These are phyloP conservation scores for Guillardia theta DNA, from an alignment of 78 protist species.

Conservation along the genomic window DNA sequence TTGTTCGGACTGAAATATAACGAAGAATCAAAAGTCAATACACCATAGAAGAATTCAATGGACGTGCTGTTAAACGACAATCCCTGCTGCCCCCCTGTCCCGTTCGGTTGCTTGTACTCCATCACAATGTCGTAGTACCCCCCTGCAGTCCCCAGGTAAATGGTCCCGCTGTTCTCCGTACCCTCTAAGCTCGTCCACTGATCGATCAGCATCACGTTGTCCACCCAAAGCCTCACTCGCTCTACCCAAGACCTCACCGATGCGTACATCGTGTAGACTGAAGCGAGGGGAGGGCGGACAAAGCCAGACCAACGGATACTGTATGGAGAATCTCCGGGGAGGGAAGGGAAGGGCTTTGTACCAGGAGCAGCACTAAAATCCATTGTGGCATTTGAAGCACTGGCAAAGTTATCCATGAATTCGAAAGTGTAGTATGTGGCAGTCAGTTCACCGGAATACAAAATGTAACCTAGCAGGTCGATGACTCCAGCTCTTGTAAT, in stretches of 20 bases:
- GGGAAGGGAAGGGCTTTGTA: background rate
- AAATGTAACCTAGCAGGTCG: background rate
- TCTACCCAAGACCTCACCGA: background rate
- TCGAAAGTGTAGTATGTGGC: no score
- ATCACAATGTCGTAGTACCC: background rate
- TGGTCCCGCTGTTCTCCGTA: background rate
- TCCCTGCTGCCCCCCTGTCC: background rate
- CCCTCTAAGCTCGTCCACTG: background rate
- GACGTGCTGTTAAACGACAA: no score
- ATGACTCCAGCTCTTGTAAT: no score
- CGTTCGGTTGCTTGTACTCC: slow-evolving; percentile 36
- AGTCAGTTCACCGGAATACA: background rate
- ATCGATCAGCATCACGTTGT: background rate
- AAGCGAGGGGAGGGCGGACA: slow-evolving; percentile 1
- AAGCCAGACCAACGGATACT: slow-evolving; percentile 13
- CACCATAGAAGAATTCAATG: no score
- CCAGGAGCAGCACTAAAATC: background rate
- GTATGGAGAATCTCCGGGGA: background rate
- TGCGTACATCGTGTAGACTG: background rate
- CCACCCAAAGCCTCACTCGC: slow-evolving; percentile 27
- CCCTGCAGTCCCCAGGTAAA: background rate
- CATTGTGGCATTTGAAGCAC: no score
- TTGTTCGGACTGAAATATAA: no score
- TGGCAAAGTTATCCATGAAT: no score
- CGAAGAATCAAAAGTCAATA: no score